Percentiles rank a stretch among this genome's conserved stretches.
Conservation (phyloP, 352 stramenopile genomes). For the Phytophthora rubi region DNA sequence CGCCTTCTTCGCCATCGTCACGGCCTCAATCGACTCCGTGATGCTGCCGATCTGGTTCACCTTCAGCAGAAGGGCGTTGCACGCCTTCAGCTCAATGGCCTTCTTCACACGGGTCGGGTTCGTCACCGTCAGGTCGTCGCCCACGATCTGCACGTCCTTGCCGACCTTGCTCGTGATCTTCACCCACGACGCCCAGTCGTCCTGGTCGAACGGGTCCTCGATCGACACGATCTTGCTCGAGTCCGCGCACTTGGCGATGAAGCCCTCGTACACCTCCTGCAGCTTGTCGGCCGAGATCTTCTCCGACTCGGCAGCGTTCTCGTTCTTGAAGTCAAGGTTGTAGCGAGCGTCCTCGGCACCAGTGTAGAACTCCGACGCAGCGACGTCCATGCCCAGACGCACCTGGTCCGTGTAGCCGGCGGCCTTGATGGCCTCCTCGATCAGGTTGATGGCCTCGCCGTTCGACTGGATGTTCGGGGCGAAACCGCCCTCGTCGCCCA, state of each 20-base stretch:
- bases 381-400: slow-evolving; percentile 97
- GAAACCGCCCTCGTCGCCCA: slow-evolving; percentile 99
- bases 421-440: slow-evolving; percentile 97
- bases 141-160: slow-evolving; percentile 97
- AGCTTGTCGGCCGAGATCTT: slow-evolving; percentile 94
- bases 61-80: slow-evolving; percentile 99
- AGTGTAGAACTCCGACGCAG: slow-evolving; percentile 98
- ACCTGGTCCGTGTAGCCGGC: slow-evolving; percentile 98
- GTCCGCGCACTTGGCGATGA: slow-evolving; percentile 86
- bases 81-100: slow-evolving; percentile 93
- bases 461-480: slow-evolving; percentile 97
- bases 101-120: slow-evolving; percentile 98
- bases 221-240: slow-evolving; percentile 99
- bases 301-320: slow-evolving; percentile 88
- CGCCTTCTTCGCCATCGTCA: slow-evolving; percentile 98
- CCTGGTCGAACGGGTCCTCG: slow-evolving; percentile 99
- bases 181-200: slow-evolving; percentile 98
- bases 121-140: slow-evolving; percentile 98
- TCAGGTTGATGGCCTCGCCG: slow-evolving; percentile 96
- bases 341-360: slow-evolving; percentile 94
- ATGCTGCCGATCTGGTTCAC: slow-evolving; percentile 99
- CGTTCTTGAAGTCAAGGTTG: slow-evolving; percentile 99
- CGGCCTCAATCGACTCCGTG: slow-evolving; percentile 98
- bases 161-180: slow-evolving; percentile 23
- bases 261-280: slow-evolving; percentile 95